Base-by-base conservation (phyloP, 768 basidiomycete genomes). In the Sporobolomyces roseus region DNA sequence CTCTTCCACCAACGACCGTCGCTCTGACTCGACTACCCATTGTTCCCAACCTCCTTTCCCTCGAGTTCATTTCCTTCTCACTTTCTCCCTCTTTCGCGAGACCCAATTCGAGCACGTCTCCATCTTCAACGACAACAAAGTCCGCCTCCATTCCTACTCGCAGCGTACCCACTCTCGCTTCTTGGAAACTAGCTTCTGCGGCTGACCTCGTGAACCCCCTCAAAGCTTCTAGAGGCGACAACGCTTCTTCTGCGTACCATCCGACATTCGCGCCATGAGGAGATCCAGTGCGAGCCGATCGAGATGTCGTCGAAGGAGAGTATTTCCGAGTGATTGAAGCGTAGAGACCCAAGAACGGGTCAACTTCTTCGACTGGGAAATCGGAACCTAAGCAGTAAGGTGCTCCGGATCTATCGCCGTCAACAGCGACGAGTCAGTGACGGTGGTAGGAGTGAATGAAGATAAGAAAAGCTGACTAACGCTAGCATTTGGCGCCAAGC, bases 291-390 rank as follows among this genome's bases (percentile, higher is more conserved):
- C 21, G 32, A 23, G 45, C 6, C 14, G 32, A 41, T n/a, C n/a
- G n/a, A n/a, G n/a, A n/a, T n/a, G n/a, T n/a, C n/a, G n/a, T n/a
- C 19, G 27, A 9, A 23, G 56, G 56, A 3, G 32, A 36, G 43
- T 59, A 83, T 8, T 90, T 81, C 19, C 93, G 84, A 2, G 91
- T 83, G 3, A 92, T 83, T 0, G 91, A 91, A 8, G 94, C 92
- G 73, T 93, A 91, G 79, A 96, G 93, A 0, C 90, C 91, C 4
- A 88, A 80, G 38, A 97, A 80, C 0, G 94, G 93, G 75, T 94
- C 90, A 61, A 94, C 87, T 14, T 85, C 84, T 78, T 97, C 93
- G 4, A 97, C 87, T 0, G 94, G 94, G 78, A 97, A 96, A 78
- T 97, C 93, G 4, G 91, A 91, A 3, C 94, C 93, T 2, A 97